Evolutionary conservation across 2,329 filamentous ascomycete genomes (phyloP).

Genomic region (Septoria linicola): DNA sequence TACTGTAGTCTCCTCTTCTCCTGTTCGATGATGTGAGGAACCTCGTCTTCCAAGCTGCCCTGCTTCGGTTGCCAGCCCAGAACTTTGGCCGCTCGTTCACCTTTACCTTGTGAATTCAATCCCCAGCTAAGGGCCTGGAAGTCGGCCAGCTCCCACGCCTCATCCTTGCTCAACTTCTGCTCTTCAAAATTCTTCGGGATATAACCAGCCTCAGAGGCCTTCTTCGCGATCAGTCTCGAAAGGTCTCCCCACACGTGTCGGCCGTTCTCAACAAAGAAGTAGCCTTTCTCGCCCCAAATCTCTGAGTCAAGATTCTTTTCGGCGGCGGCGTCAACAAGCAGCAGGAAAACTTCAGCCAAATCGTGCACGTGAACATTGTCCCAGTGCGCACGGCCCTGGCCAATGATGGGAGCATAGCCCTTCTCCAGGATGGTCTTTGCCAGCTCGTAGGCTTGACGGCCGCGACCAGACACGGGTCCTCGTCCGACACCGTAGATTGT

Average conservation of each 20-base stretch:
- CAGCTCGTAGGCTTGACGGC: constrained; percentile 61
- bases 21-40: constrained; percentile 34
- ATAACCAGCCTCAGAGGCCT: constrained; percentile 46
- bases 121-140: constrained; percentile 59
- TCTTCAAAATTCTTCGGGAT: constrained; percentile 51
- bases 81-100: constrained; percentile 56
- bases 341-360: constrained; percentile 55
- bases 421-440: constrained; percentile 52
- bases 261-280: constrained; percentile 67
- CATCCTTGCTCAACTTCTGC: constrained; percentile 52
- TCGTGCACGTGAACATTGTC: constrained; percentile 62
- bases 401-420: constrained; percentile 56
- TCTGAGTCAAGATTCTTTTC: constrained; percentile 38
- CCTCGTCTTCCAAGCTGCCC: constrained; percentile 29
- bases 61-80: constrained; percentile 60
- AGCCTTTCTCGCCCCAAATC: constrained; percentile 62
- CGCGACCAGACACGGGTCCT: constrained; percentile 55
- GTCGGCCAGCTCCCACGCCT: constrained; percentile 49
- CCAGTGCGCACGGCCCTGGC: constrained; percentile 56
- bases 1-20: constrained; percentile 32
- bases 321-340: constrained; percentile 44
- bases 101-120: constrained; percentile 58
- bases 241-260: constrained; percentile 57
- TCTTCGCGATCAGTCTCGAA: constrained; percentile 20
- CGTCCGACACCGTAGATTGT: constrained; percentile 48